Evolutionary conservation across 805 yeast genomes (phyloP).

Genomic region (Hanseniaspora lindneri): DNA sequence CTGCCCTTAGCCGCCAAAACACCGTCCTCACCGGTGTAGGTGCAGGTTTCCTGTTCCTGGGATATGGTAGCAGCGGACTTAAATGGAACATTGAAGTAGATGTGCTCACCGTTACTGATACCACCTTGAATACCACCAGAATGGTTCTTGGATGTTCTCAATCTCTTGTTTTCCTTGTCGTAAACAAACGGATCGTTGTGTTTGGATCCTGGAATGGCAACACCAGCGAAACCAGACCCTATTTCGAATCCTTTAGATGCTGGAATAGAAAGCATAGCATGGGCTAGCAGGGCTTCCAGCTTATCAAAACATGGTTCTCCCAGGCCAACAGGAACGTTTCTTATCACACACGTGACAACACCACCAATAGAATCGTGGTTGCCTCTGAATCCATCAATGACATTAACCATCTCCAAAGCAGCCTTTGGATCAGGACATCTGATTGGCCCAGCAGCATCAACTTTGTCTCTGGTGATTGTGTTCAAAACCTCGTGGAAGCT

Average conservation of each 20-base stretch:
- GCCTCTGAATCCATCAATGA: constrained; percentile 78
- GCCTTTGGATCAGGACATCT: constrained; percentile 77
- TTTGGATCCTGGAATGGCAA: constrained; percentile 77
- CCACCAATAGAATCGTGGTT: constrained; percentile 92
- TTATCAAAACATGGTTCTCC: constrained; percentile 98
- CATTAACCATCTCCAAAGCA: constrained; percentile 69
- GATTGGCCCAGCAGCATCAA: constrained; percentile 78
- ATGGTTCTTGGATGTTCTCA: constrained; percentile 80
- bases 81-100: constrained; percentile 90
- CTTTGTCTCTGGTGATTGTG: constrained; percentile 75
- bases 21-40: constrained; percentile 82
- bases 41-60: constrained; percentile 78
- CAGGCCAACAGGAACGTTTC: constrained; percentile 88
- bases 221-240: constrained; percentile 92
- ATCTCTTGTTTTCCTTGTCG: constrained; percentile 46
- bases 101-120: constrained; percentile 88
- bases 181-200: constrained; percentile 80
- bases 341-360: constrained; percentile 89
- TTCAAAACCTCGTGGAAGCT: constrained; percentile 52
- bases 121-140: constrained; percentile 99
- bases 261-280: constrained; percentile 94
- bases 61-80: constrained; percentile 96
- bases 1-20: constrained; percentile 91
- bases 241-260: constrained; percentile 97
- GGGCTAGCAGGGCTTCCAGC: constrained; percentile 88